Base-by-base conservation (phyloP, 306 rosid genomes). In the Hippophae tibetana region DNA sequence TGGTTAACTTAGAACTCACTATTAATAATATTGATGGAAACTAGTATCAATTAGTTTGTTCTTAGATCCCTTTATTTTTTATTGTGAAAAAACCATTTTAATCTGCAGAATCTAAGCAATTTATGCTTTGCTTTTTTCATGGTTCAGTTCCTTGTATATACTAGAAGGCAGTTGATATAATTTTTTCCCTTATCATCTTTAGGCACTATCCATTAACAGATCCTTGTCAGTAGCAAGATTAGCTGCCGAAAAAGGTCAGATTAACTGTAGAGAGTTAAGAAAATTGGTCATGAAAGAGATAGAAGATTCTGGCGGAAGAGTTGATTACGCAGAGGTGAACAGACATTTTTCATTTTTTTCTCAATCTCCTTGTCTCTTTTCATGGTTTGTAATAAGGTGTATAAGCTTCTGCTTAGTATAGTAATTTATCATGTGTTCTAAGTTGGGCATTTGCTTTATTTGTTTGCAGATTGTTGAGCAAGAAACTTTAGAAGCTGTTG, bases 311-410 rank as follows among this genome's bases (percentile, higher is more conserved):
- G 94, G 95, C 43, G 99, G 99, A 68, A 72, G 57, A 68, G 65
- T 92, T 64, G 99, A 92, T 65, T 92, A 92, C 77, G 89, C 86
- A 1, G 99, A 88, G 96, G 96, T 88, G 65, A 77, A 67, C n/a
- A 12, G 43, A 10, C 50, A 23, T 7, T 51, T 8, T 47, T 40
- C 49, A 13, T 44, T 52, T 61, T 18, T 47, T 46, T 18, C 42
- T 7, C 3, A 5, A 11, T 3, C 47, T 44, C 10, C 5, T 31
- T 2, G 38, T 2, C 38, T 4, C 38, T 31, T 31, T 31, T 2
- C 38, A 1, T 31, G 3, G 4, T 31, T 31, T 31, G 38, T 31
- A 31, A 31, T 31, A 31, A 31, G 38, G 3, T 31, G 38, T 31
- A 31, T 2, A 31, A 31, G 4, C 38, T 31, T 31, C 38, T 31